These are phyloP conservation scores for Lichtheimia ornata DNA, from an alignment of 371 early-diverging fungal genomes.

Conservation along the genomic window DNA sequence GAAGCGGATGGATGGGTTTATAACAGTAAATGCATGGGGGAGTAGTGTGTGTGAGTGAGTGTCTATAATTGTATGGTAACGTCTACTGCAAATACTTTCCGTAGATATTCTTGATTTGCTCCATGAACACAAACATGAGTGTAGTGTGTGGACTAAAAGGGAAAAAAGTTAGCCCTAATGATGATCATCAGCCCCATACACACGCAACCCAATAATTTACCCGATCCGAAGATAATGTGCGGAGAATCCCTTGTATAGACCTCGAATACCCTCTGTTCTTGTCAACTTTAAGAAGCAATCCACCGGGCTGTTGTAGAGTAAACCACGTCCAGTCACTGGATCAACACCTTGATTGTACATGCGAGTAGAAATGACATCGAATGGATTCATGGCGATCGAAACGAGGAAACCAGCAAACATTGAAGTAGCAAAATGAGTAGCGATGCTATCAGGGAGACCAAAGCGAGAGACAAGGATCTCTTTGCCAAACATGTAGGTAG, in stretches of 20 bases:
- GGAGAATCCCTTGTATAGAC: conserved; percentile 90
- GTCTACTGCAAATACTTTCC: conserved; percentile 24
- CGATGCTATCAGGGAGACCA: conserved; percentile 64
- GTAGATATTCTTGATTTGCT: conserved; percentile 63
- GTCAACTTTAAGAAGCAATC: conserved; percentile 89
- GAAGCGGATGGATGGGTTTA: not conserved
- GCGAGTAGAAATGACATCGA: conserved; percentile 93
- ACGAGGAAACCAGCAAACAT: conserved; percentile 87
- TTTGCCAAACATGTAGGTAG: conserved; percentile 87
- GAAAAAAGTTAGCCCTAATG: conserved; percentile 5
- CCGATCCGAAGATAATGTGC: conserved; percentile 95
- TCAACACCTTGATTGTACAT: conserved; percentile 92
- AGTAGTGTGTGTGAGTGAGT: not conserved
- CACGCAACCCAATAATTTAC: conserved; percentile 40
- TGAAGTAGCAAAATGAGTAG: conserved; percentile 76
- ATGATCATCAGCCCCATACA: too few relatives aligned
- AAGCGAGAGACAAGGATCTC: conserved; percentile 60
- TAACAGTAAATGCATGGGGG: not conserved
- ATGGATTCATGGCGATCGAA: conserved; percentile 94
- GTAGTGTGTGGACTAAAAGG: conserved; percentile 87
- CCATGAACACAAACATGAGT: conserved; percentile 92
- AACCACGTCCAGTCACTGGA: conserved; percentile 58
- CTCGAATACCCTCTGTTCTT: conserved; percentile 79
- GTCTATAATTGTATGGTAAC: too few relatives aligned
- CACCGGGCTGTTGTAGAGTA: conserved; percentile 76